A percentile compares a stretch with the other conserved stretches of the same genome.
Conservation (phyloP, 2,329 filamentous ascomycete species). For the Corynespora cassiicola region DNA sequence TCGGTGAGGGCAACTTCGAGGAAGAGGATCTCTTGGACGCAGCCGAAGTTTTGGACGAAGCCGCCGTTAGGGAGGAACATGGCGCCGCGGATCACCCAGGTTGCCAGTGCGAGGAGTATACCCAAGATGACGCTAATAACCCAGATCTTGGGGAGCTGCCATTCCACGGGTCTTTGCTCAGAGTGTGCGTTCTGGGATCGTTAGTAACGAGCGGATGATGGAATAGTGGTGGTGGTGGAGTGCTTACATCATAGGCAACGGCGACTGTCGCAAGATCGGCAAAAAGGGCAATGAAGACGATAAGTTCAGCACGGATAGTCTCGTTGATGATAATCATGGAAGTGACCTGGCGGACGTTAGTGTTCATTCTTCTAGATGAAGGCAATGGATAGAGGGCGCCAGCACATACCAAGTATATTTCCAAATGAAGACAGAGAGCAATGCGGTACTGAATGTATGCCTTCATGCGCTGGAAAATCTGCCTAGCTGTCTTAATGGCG, state of each 20-base stretch:
- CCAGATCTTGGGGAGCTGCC: conserved; percentile 84
- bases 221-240: neutral
- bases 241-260: conserved; percentile 69
- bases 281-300: conserved; percentile 81
- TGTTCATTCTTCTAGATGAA: neutral
- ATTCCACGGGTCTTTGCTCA: conserved; percentile 76
- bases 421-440: conserved; percentile 74
- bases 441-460: conserved; percentile 80
- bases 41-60: conserved; percentile 77
- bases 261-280: conserved; percentile 81
- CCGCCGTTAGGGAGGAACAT: conserved; percentile 74
- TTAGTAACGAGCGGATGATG: conserved; percentile 2
- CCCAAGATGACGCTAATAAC: conserved; percentile 75
- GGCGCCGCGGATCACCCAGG: conserved; percentile 76
- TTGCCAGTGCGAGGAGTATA: conserved; percentile 70
- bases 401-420: conserved; percentile 67
- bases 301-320: conserved; percentile 73
- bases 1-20: conserved; percentile 60
- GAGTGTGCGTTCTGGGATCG: conserved; percentile 68
- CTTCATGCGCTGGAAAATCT: conserved; percentile 82
- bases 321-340: conserved; percentile 79
- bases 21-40: conserved; percentile 72
- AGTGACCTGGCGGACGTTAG: no score
- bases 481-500: conserved; percentile 75
- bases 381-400: no score